Base-by-base conservation (phyloP, 2,329 filamentous ascomycete species). In the Aureobasidium sp. region DNA sequence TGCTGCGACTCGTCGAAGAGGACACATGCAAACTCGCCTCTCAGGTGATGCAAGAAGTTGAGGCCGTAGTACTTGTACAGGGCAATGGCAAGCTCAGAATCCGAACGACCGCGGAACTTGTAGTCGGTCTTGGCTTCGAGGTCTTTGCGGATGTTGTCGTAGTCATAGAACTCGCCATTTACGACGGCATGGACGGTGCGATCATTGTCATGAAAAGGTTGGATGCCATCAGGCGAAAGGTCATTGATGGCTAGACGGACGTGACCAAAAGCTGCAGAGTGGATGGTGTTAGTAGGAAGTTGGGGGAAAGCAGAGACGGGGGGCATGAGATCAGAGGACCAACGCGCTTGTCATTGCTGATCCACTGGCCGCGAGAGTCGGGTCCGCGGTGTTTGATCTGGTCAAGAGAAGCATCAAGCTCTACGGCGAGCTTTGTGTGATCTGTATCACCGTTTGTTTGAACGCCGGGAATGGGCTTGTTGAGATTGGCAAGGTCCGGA, bases 121-220 rank as follows among this genome's bases (percentile, higher is more conserved):
- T 81, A 81, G 11, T 69, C 67, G 53, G 72, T 72, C 1, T 74
- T 63, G 17, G 59, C 17, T n/a, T 67, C 62, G 22, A 78, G 69
- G 12, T 74, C 67, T 7, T 66, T 66, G 27, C 80, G 75, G 14
- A 82, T 73, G 12, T 70, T 66, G 53, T 82, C 79, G 62, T 79
- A 74, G 66, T 82, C 80, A 68, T 85, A 85, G n/a, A 85, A 74
- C 68, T 85, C 82, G 31, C 83, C 82, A 63, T 83, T 84, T 27
- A 85, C 80, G n/a, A 85, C 77, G 1, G 81, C 81, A 67, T 84
- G 81, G 20, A 85, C 73, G 1, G 65, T 64, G 22, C 70, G 68
- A 17, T 75, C 70, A 11, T 66, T 62, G 64, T 73, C 71, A 58
- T 72, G 69, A 39, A 73, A 68, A 6, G 81, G 82, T 65, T 83